Evolutionary conservation across 208 protist genomes (phyloP).

Genomic region (Trypanosoma scelopori): DNA sequence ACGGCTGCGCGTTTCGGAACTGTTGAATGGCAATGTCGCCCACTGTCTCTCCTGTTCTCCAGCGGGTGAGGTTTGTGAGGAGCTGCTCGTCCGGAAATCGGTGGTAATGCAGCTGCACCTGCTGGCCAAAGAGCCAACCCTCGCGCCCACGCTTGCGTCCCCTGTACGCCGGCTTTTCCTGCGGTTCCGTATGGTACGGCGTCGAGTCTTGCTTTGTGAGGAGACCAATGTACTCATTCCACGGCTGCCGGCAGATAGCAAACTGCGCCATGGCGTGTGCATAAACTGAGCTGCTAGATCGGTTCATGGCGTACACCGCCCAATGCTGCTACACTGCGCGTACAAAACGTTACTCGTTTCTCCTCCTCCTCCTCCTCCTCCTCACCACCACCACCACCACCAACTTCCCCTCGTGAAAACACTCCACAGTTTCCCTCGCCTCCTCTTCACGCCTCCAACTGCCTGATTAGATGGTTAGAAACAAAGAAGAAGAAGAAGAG

Average conservation of each 20-base stretch:
- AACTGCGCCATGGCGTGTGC: slow-evolving; percentile 75
- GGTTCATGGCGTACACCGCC: slow-evolving; percentile 16
- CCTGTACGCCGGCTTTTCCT: slow-evolving; percentile 82
- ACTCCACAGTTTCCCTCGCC: too few relatives aligned
- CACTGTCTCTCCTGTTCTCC: slow-evolving; percentile 83
- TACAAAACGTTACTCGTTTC: background rate
- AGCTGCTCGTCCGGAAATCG: slow-evolving; percentile 88
- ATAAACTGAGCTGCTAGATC: slow-evolving; percentile 46
- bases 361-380: background rate
- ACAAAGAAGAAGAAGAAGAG: too few relatives aligned
- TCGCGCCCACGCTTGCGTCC: slow-evolving; percentile 81
- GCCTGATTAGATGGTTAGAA: too few relatives aligned
- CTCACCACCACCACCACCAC: too few relatives aligned
- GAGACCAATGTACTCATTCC: slow-evolving; percentile 76
- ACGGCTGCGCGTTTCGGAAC: slow-evolving; percentile 90
- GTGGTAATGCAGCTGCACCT: slow-evolving; percentile 90
- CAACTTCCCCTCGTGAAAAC: too few relatives aligned
- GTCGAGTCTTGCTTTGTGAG: slow-evolving; percentile 76
- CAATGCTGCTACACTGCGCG: background rate
- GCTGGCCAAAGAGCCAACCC: slow-evolving; percentile 87
- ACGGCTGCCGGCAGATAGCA: slow-evolving; percentile 79
- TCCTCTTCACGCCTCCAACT: too few relatives aligned
- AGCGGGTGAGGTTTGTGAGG: slow-evolving; percentile 82
- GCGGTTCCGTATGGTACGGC: slow-evolving; percentile 69
- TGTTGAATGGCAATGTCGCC: slow-evolving; percentile 86